Conservation (phyloP, 2,329 filamentous ascomycete genomes). For the Xylaria sp. region DNA sequence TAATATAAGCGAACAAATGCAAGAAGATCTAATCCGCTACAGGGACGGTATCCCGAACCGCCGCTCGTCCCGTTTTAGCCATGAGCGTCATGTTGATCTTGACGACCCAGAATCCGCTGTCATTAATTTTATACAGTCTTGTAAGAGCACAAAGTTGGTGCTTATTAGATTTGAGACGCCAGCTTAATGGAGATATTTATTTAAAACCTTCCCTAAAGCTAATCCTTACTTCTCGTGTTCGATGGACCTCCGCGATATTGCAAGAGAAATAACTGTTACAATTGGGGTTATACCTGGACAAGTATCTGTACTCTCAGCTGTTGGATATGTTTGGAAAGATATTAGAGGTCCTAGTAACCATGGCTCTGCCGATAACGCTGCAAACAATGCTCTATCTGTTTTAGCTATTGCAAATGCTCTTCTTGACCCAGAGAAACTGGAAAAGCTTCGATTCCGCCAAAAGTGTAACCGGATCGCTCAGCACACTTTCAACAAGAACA, state of each 20-base stretch:
- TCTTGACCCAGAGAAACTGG: conserved; percentile 13
- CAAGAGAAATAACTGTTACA: conserved; percentile 10
- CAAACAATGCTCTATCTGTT: conserved; percentile 16
- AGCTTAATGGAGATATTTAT: conserved; percentile 25
- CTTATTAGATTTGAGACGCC: conserved; percentile 27
- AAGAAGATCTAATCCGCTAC: conserved; percentile 12
- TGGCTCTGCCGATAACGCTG: conserved; percentile 13
- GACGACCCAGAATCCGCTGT: conserved; percentile 6
- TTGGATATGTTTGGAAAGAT: conserved; percentile 21
- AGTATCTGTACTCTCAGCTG: conserved; percentile 5
- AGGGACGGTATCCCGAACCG: conserved; percentile 19
- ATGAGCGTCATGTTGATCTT: conserved; percentile 18
- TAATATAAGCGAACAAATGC: conserved; percentile 22
- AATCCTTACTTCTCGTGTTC: conserved; percentile 21
- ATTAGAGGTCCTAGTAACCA: conserved; percentile 15
- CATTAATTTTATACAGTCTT: conserved; percentile 23
- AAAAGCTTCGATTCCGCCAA: conserved; percentile 13
- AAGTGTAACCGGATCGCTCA: conserved; percentile 15
- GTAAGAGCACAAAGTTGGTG: conserved; percentile 10
- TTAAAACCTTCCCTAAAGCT: conserved; percentile 9
- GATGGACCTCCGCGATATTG: conserved; percentile 30
- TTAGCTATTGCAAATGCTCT: conserved; percentile 22
- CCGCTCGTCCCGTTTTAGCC: conserved; percentile 10
- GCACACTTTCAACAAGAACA: background rate
- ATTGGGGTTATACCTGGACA: conserved; percentile 13